A percentile compares a stretch with the other conserved stretches of the same genome.
Conservation (phyloP, 805 yeast species). For the Cyberlindnera petersonii region DNA sequence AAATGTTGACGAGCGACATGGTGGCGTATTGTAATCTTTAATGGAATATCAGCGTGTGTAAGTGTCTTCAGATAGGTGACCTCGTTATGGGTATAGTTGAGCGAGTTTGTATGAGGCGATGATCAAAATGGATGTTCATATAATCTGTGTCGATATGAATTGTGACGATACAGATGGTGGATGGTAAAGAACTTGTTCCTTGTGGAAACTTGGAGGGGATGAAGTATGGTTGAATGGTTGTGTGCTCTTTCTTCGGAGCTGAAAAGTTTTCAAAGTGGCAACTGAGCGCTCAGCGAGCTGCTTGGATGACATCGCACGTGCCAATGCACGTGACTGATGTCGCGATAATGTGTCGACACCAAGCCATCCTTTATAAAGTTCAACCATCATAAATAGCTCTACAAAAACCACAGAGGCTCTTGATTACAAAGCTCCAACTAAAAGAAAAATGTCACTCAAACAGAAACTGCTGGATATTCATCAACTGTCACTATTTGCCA, state of each 20-base stretch:
- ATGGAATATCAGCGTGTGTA: background rate
- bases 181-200: too few relatives aligned
- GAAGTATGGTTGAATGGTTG: too few relatives aligned
- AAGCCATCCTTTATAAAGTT: too few relatives aligned
- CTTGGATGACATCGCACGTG: background rate
- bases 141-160: conserved; percentile 1
- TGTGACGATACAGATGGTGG: background rate
- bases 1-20: conserved; percentile 84
- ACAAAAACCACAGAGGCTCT: background rate
- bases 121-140: conserved; percentile 1
- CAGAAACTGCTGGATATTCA: conserved; percentile 49
- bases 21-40: background rate
- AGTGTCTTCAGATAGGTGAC: too few relatives aligned
- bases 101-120: background rate
- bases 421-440: too few relatives aligned
- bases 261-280: too few relatives aligned
- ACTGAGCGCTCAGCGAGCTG: too few relatives aligned
- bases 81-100: conserved; percentile 17
- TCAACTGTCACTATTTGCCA: conserved; percentile 46
- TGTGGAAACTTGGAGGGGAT: too few relatives aligned
- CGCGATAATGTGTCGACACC: too few relatives aligned
- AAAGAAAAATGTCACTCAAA: conserved; percentile 23
- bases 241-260: too few relatives aligned
- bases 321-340: too few relatives aligned
- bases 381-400: background rate